Percentiles rank a stretch among this genome's conserved stretches.
Conservation (phyloP, 805 yeast genomes). For the Lipomyces yamanashiensis region DNA sequence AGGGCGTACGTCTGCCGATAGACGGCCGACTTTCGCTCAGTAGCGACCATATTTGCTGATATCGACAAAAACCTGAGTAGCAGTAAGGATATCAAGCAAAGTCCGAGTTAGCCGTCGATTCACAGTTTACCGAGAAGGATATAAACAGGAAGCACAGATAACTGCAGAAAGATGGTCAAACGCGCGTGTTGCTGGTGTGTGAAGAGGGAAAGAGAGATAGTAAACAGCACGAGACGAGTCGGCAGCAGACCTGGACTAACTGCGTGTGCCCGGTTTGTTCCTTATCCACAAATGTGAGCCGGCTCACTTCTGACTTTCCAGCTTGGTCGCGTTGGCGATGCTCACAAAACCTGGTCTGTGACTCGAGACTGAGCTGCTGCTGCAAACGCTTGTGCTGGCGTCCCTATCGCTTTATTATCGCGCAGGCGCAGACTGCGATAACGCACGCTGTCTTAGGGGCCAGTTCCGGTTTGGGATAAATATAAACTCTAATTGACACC, state of each 20-base stretch:
- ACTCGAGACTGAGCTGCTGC: too few relatives aligned
- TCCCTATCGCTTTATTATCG: too few relatives aligned
- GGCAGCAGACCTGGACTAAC: not conserved
- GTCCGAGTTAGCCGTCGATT: not conserved
- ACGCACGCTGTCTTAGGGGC: too few relatives aligned
- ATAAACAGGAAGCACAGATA: not conserved
- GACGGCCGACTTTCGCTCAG: slow-evolving; percentile 19
- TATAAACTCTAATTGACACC: too few relatives aligned
- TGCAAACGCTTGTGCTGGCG: too few relatives aligned
- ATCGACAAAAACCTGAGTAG: not conserved
- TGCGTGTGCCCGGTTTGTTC: too few relatives aligned
- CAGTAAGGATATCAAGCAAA: slow-evolving; percentile 1
- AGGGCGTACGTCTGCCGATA: slow-evolving; percentile 36
- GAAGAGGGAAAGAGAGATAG: not conserved
- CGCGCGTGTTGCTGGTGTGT: not conserved
- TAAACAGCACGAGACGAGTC: not conserved
- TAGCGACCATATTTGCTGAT: slow-evolving; percentile 5
- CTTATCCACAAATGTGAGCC: too few relatives aligned
- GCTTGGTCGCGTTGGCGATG: too few relatives aligned
- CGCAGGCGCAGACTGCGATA: too few relatives aligned
- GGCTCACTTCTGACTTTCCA: too few relatives aligned
- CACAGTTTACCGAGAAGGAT: not conserved
- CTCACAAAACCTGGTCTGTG: too few relatives aligned
- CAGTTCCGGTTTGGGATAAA: too few relatives aligned
- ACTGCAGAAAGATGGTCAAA: not conserved